Percentiles rank a stretch among this genome's conserved stretches.
These are phyloP conservation scores for Cornus florida DNA, from an alignment of 148 eudicot genomes.

Conservation along the genomic window DNA sequence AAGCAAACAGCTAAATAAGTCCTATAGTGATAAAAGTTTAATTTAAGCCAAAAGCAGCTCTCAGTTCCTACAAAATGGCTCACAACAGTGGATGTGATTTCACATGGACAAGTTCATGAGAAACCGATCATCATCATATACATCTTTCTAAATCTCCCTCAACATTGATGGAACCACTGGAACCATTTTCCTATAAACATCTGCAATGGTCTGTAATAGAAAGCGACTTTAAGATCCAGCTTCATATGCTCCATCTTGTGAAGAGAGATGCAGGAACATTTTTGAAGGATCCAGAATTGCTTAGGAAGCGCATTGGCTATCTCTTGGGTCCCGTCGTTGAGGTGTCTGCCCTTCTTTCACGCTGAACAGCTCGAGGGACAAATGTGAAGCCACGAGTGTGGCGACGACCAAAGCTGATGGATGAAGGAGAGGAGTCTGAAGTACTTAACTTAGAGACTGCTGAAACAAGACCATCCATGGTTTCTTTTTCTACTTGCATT, in stretches of 20 bases:
- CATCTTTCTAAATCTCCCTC: neutral
- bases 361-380: slow-evolving; percentile 78
- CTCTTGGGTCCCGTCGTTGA: slow-evolving; percentile 19
- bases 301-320: slow-evolving; percentile 4
- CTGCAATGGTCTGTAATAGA: neutral
- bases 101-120: neutral
- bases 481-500: slow-evolving; percentile 77
- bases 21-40: too few relatives aligned
- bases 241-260: neutral
- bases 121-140: neutral
- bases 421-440: slow-evolving; percentile 60
- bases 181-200: neutral
- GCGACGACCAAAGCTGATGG: slow-evolving; percentile 86
- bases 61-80: neutral
- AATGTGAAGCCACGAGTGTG: slow-evolving; percentile 69
- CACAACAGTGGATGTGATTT: neutral
- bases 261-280: neutral
- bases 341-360: slow-evolving; percentile 31
- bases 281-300: neutral
- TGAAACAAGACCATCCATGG: slow-evolving; percentile 63
- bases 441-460: slow-evolving; percentile 76
- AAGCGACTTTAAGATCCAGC: neutral
- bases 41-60: neutral
- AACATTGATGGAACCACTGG: neutral
- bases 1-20: too few relatives aligned